A percentile compares a stretch with the other conserved stretches of the same genome.
Evolutionary conservation across 345 rosid genomes (phyloP).

Genomic region (Populus alba): DNA sequence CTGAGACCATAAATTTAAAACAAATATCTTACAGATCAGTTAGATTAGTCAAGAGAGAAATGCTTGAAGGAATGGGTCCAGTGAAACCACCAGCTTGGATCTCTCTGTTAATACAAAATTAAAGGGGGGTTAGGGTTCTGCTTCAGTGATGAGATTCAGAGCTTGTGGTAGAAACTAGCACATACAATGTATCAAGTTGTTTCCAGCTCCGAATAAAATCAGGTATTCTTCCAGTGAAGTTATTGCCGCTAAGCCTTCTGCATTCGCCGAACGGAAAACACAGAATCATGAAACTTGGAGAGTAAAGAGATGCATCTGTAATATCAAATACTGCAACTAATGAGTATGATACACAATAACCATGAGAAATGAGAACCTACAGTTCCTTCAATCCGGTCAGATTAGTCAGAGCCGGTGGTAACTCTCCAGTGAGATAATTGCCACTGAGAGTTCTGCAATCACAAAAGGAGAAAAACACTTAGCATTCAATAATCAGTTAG

Average conservation of each 20-base stretch:
- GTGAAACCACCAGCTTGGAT: slow-evolving; percentile 15
- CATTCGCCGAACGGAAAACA: neutral
- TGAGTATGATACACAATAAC: too few relatives aligned
- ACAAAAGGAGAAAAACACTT: neutral
- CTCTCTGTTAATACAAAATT: slow-evolving; percentile 9
- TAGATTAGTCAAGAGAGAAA: slow-evolving; percentile 5
- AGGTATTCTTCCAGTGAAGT: slow-evolving; percentile 16
- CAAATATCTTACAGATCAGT: slow-evolving; percentile 6
- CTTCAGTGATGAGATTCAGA: neutral
- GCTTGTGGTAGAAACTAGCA: neutral
- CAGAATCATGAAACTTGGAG: neutral
- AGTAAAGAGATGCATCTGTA: neutral
- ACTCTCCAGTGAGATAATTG: slow-evolving; percentile 19
- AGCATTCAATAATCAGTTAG: neutral
- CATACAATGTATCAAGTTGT: neutral
- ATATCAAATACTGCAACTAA: neutral
- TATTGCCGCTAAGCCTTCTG: slow-evolving; percentile 18
- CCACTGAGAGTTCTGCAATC: slow-evolving; percentile 17
- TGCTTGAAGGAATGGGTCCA: slow-evolving; percentile 21
- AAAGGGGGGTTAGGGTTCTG: neutral
- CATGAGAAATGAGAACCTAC: slow-evolving; percentile 1
- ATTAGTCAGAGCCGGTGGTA: slow-evolving; percentile 9
- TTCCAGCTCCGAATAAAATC: slow-evolving; percentile 12
- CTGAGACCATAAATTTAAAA: neutral
- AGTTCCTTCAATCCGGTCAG: slow-evolving; percentile 8